phyloP scores from a whole-genome alignment of 1,284 basidiomycete genomes.

The Singerocomus rubriflavus region DNA sequence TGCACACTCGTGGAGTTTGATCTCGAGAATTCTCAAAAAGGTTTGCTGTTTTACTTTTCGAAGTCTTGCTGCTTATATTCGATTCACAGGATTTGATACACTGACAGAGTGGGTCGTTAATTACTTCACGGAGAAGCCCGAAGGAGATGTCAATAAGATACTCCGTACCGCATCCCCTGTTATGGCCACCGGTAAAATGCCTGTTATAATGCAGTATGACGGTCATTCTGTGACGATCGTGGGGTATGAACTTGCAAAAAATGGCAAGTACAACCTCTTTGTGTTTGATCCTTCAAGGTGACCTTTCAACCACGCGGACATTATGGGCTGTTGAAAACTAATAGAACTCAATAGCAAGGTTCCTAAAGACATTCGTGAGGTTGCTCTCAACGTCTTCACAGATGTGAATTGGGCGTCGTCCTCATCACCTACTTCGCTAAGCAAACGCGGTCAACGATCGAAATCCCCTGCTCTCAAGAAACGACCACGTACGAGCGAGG shows the following conservation, averaged over 20 bases:
- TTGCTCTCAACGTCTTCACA: constrained; percentile 28
- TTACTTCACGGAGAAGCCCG: constrained; percentile 53
- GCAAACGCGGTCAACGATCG: constrained; percentile 19
- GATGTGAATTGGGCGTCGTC: constrained; percentile 5
- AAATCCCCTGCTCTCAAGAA: constrained; percentile 22
- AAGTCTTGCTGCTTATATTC: not conserved
- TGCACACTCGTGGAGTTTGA: constrained; percentile 64
- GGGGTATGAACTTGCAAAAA: constrained; percentile 69
- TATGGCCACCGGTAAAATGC: constrained; percentile 60
- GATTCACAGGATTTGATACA: constrained; percentile 29
- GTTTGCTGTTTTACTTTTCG: constrained; percentile 27
- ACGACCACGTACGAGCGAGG: constrained; percentile 24
- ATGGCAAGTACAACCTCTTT: constrained; percentile 61
- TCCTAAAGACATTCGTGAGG: constrained; percentile 29
- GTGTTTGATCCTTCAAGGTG: constrained; percentile 79
- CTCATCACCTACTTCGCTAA: not conserved
- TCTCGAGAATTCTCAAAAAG: constrained; percentile 37
- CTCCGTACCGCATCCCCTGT: constrained; percentile 50
- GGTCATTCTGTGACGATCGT: constrained; percentile 86
- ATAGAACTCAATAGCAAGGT: constrained; percentile 20
- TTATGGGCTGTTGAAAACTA: constrained; percentile 4
- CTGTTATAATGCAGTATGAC: constrained; percentile 74
- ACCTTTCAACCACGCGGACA: not conserved
- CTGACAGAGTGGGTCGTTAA: constrained; percentile 64
- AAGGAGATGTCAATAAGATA: constrained; percentile 44